Evolutionary conservation across 805 yeast genomes (phyloP).

Genomic region (Wickerhamiella qilinensis): DNA sequence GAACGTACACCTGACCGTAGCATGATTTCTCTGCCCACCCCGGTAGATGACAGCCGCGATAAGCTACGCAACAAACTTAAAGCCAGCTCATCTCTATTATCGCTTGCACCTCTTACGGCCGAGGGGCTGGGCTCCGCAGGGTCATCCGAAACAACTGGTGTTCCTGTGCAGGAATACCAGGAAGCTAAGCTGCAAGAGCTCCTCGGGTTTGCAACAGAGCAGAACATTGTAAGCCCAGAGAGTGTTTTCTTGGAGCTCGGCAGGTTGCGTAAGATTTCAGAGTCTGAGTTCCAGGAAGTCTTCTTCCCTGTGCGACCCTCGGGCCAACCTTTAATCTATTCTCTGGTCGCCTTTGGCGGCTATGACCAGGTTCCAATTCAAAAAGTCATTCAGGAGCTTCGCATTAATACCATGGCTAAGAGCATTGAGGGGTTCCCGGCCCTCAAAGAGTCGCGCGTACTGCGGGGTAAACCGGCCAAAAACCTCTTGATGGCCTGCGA

Average conservation of each 20-base stretch:
- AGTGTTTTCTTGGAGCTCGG: constrained; percentile 18
- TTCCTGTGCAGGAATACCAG: constrained; percentile 23
- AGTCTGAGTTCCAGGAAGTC: constrained; percentile 33
- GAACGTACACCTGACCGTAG: not conserved
- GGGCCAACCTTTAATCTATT: constrained; percentile 26
- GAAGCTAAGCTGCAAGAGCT: constrained; percentile 21
- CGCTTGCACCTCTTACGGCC: constrained; percentile 19
- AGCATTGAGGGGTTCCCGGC: constrained; percentile 17
- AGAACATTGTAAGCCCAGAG: constrained; percentile 20
- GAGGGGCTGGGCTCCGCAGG: too few species aligned
- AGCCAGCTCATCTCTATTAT: constrained; percentile 33
- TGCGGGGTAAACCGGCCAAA: not conserved
- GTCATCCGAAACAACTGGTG: constrained; percentile 3
- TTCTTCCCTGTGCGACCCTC: constrained; percentile 13
- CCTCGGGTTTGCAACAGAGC: constrained; percentile 24
- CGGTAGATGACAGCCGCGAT: constrained; percentile 38
- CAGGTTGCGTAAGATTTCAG: constrained; percentile 26
- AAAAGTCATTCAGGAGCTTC: constrained; percentile 32
- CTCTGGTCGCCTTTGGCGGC: constrained; percentile 38
- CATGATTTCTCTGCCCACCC: constrained; percentile 45
- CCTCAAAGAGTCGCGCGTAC: not conserved
- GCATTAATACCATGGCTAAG: constrained; percentile 29
- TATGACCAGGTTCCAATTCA: constrained; percentile 27
- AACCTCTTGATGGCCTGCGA: constrained; percentile 25
- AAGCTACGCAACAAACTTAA: constrained; percentile 37